Evolutionary conservation across 2,329 filamentous ascomycete genomes (phyloP).

Genomic region (Aspergillus persii): DNA sequence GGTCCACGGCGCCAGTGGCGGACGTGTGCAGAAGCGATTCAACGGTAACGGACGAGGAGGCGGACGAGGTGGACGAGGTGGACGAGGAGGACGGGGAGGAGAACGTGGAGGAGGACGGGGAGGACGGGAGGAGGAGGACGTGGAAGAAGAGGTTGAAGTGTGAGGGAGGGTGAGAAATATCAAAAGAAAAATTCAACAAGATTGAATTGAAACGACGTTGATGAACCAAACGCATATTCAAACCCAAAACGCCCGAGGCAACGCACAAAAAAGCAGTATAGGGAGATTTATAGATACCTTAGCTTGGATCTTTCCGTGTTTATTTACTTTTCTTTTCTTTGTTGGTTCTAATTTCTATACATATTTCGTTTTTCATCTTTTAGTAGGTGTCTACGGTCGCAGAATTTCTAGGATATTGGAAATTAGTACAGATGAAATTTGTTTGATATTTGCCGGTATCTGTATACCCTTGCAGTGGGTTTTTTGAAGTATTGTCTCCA

Average conservation of each 20-base stretch:
- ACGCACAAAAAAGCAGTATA: conserved; percentile 3
- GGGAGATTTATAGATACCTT: neutral
- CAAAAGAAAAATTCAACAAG: neutral
- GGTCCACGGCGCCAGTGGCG: conserved; percentile 23
- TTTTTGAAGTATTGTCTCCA: neutral
- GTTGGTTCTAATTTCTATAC: neutral
- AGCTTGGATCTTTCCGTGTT: neutral
- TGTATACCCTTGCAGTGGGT: conserved; percentile 5
- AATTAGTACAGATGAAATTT: too few species aligned
- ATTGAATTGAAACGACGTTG: neutral
- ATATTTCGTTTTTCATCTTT: neutral
- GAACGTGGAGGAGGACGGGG: too few species aligned
- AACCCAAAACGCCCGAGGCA: neutral
- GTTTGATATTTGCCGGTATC: conserved; percentile 4
- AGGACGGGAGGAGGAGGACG: neutral
- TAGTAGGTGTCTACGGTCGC: too few species aligned
- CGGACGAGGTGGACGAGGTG: conserved; percentile 14
- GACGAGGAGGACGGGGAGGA: neutral
- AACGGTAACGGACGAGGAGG: conserved; percentile 15
- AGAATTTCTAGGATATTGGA: too few species aligned
- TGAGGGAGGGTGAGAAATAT: neutral
- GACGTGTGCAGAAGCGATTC: conserved; percentile 24
- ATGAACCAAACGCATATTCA: neutral
- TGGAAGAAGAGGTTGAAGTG: neutral
- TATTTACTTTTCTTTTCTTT: neutral